Evolutionary conservation across 1,284 basidiomycete genomes (phyloP).

Genomic region (Cerrena zonata): DNA sequence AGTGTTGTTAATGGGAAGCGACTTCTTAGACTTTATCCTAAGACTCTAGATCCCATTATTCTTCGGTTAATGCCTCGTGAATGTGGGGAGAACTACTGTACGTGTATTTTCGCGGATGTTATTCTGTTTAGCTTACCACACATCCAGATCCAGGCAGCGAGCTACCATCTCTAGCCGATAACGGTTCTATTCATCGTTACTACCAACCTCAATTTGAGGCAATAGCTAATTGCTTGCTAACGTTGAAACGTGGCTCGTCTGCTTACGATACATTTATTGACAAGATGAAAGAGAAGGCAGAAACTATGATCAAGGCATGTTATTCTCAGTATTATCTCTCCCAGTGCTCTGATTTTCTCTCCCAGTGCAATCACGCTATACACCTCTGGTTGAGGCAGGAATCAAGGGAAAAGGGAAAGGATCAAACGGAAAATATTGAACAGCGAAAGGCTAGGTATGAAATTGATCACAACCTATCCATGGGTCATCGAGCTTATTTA

Average conservation of each 20-base stretch:
- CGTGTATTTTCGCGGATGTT: neutral
- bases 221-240: neutral
- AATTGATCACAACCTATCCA: too few relatives aligned
- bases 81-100: neutral
- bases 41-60: neutral
- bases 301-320: neutral
- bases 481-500: neutral
- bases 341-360: neutral
- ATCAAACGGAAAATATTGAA: neutral
- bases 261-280: neutral
- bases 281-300: neutral
- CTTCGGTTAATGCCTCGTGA: neutral
- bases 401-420: neutral
- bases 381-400: neutral
- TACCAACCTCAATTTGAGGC: neutral
- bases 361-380: neutral
- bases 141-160: neutral
- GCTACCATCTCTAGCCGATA: neutral
- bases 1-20: constrained; percentile 2
- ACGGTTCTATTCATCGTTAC: neutral
- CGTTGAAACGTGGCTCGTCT: neutral
- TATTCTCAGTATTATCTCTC: neutral
- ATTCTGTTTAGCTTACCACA: neutral
- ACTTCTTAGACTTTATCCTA: neutral
- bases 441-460: neutral